Evolutionary conservation across 2,329 filamentous ascomycete species (phyloP).

Genomic region (Xylaria sp.): DNA sequence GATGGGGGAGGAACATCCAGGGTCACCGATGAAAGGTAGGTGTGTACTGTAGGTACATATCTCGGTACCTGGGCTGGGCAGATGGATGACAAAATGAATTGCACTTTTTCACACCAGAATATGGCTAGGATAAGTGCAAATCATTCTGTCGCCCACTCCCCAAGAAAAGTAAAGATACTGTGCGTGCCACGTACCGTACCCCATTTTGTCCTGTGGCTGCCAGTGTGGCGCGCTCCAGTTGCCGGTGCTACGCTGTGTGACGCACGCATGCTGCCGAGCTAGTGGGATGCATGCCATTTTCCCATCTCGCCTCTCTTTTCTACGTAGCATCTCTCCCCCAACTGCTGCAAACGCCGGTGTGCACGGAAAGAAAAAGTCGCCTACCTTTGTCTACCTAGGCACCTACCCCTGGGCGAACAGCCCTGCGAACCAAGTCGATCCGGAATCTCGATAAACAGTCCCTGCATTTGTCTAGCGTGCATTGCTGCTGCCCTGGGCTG

Average conservation of each 20-base stretch:
- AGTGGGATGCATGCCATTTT: not conserved
- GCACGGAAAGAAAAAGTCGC: not conserved
- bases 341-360: not conserved
- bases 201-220: not conserved
- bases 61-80: too few species aligned
- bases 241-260: not conserved
- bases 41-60: too few species aligned
- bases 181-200: not conserved
- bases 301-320: not conserved
- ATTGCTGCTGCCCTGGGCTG: not conserved
- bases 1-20: conserved; percentile 4
- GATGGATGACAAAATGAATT: too few species aligned
- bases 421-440: not conserved
- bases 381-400: not conserved
- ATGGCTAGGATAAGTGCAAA: too few species aligned
- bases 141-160: too few species aligned
- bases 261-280: not conserved
- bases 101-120: too few species aligned
- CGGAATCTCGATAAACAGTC: not conserved
- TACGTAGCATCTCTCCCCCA: not conserved
- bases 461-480: not conserved
- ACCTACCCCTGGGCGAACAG: not conserved
- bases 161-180: too few species aligned
- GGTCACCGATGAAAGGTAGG: not conserved
- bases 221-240: not conserved